Base-by-base conservation (phyloP, 352 stramenopile species). In the Phytopythium vexans region DNA sequence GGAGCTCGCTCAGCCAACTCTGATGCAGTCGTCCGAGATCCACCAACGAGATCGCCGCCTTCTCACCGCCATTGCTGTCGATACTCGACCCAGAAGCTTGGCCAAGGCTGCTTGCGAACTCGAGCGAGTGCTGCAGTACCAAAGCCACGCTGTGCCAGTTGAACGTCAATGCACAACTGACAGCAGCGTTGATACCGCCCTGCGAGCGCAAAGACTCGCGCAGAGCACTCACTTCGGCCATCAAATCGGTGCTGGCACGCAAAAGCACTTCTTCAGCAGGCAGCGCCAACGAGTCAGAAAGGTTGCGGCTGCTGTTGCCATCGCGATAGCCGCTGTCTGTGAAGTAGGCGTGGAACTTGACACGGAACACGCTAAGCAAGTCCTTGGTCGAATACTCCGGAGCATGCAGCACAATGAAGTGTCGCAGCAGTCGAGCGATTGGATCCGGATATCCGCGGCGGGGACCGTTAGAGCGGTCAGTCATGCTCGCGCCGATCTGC, bases 11-110 rank as follows among this genome's bases (percentile, higher is more conserved):
- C 15, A 82, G 37, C 78, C 78, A 89, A 33, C 66, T 71, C 33
- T 89, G 78, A 52, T 89, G 78, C 0, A 81, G 63, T 41, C 80
- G 85, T 0, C 78, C 78, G 0, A 89, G 68, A 8, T 67, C 54
- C 4, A 89, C 58, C 0, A 89, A 62, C 10, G 71, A 75, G 0
- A 66, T 58, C 11, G 54, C 51, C 8, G 35, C 45, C 32, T 11
- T n/a, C 4, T 40, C 36, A 27, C 21, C 21, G 2, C 21, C 21
- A 27, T 27, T 27, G 16, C 34, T 39, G 10, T 1, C 27, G 8
- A 10, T 3, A 15, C 8, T 37, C 21, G 32, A 32, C 8, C 15
- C 5, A 8, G 35, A 34, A 9, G 33, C 5, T 0, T 10, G 3
- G 21, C 41, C 36, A 4, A 54, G 27, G 2, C 38, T 33, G 43